Evolutionary conservation across 768 basidiomycete species (phyloP).

Genomic region (Trametes villosa): DNA sequence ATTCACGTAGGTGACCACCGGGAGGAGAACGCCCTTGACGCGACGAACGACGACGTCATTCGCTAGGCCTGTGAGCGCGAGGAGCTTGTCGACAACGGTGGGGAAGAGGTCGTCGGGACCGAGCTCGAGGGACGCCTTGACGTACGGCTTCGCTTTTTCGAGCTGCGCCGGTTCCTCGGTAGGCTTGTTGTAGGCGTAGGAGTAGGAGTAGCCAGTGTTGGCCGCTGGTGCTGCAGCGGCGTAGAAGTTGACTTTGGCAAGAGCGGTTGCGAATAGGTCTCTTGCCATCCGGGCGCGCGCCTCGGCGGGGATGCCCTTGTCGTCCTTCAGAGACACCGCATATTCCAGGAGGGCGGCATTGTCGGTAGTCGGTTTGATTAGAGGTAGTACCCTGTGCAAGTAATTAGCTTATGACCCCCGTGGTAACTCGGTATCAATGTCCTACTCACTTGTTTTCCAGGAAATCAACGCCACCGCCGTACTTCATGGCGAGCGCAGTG

Average conservation of each 20-base stretch:
- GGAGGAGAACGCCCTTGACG: conserved; percentile 2
- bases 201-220: background rate
- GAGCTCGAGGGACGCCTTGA: conserved; percentile 2
- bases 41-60: background rate
- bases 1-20: background rate
- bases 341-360: background rate
- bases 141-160: background rate
- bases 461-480: background rate
- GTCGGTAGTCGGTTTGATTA: background rate
- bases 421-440: no score
- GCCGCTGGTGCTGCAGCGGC: background rate
- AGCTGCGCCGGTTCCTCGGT: background rate
- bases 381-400: conserved; percentile 2
- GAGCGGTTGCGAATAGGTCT: background rate
- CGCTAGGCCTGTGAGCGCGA: background rate
- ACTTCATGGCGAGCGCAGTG: background rate
- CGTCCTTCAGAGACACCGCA: background rate
- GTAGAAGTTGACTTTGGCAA: conserved; percentile 8
- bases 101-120: conserved; percentile 2
- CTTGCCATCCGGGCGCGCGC: background rate
- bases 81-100: background rate
- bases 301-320: background rate
- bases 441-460: background rate
- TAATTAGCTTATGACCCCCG: no score
- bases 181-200: background rate